Base-by-base conservation (phyloP, 2,329 filamentous ascomycete genomes). In the Sclerotinia sclerotiorum region DNA sequence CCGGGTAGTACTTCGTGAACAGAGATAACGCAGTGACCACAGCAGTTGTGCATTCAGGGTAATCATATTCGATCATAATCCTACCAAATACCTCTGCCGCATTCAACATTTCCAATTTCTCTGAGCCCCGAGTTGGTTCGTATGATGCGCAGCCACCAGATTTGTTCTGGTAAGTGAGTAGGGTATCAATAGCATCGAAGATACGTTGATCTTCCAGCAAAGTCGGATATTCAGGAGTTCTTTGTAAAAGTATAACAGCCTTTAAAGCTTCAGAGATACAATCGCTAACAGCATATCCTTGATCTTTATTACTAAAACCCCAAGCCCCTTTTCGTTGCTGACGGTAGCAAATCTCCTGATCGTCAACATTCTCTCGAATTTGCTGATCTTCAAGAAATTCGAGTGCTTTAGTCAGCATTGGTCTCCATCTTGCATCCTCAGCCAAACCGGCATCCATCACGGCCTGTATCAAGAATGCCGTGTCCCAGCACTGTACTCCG, bases 51-150 rank as follows among this genome's bases (percentile, higher is more conserved):
- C 95, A 99, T 79, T 99, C 95, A 0, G 94, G 93, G 76, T 99
- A 98, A 78, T 97, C 93, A 78, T 99, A 99, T 77, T 98, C 94
- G 66, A 99, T 90, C 95, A 99, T 99, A 81, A 99, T 99, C 27
- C 89, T 87, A 19, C 93, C 94, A 79, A 99, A 99, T 0, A 99
- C 94, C 78, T 99, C 95, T 1, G 95, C 95, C 0, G 94, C 94
- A 76, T 99, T 99, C 55, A 99, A 85, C 78, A 89, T 84, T 79
- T 99, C 95, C 73, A 98, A 79, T 73, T 86, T 87, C 73, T 91
- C 84, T 13, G 91, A 90, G 2, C 90, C 94, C 35, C 95, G 88
- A 1, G 90, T 90, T 1, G 87, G 87, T 77, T 99, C 95, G 78
- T 99, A 99, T 21, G 93, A 95, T 0, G 93, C 91, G 77, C 93